Percentiles rank a stretch among this genome's conserved stretches.
These are phyloP conservation scores for Plasmodium cynomolgi DNA, from an alignment of 169 alveolate species.

Conservation along the genomic window DNA sequence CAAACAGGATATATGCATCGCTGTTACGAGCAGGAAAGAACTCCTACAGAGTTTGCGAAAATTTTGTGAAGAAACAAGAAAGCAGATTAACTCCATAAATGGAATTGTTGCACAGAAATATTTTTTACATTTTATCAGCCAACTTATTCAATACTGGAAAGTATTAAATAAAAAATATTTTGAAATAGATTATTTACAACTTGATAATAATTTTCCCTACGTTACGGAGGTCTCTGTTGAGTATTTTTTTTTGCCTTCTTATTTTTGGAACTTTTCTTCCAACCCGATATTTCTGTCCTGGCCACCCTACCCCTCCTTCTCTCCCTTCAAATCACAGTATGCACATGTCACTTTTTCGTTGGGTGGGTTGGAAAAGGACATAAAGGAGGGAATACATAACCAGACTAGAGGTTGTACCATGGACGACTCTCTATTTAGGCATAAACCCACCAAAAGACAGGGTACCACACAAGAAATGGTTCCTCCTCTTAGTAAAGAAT, in stretches of 20 bases:
- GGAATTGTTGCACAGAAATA: slow-evolving; percentile 69
- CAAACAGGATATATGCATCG: slow-evolving; percentile 44
- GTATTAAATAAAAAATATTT: slow-evolving; percentile 39
- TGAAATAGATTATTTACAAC: slow-evolving; percentile 55
- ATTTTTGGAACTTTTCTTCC: slow-evolving; percentile 63
- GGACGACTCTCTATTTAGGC: neutral
- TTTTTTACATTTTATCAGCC: slow-evolving; percentile 47
- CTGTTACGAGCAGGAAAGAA: slow-evolving; percentile 45
- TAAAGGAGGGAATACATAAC: neutral
- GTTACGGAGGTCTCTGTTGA: slow-evolving; percentile 36
- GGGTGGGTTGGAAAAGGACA: neutral
- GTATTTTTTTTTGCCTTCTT: slow-evolving; percentile 50
- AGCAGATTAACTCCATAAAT: slow-evolving; percentile 45
- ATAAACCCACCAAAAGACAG: neutral
- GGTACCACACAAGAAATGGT: neutral
- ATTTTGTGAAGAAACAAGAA: slow-evolving; percentile 22
- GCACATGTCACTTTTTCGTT: slow-evolving; percentile 56
- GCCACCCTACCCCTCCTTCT: slow-evolving; percentile 74
- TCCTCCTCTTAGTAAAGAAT: neutral
- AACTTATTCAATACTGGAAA: slow-evolving; percentile 66
- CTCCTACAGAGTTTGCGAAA: slow-evolving; percentile 32
- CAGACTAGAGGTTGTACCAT: neutral
- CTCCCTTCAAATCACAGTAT: slow-evolving; percentile 74
- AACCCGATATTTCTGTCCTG: slow-evolving; percentile 70
- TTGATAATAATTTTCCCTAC: slow-evolving; percentile 69